A percentile compares a stretch with the other conserved stretches of the same genome.
Evolutionary conservation across 495 filamentous ascomycete species (phyloP).

Genomic region (Aspergillus asperescens): DNA sequence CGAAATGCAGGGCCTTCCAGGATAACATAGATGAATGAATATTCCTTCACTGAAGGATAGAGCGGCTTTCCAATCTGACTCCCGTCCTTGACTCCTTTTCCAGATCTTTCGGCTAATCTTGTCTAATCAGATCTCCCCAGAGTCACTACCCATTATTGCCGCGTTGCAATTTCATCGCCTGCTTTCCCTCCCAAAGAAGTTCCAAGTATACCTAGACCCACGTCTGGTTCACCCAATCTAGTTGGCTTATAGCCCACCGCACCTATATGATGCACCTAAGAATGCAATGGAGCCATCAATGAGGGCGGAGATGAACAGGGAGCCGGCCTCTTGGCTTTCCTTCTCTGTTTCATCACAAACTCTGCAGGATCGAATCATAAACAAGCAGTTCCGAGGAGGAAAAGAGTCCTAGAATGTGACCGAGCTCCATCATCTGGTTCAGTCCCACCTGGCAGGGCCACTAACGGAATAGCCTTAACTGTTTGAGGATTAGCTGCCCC

Average conservation of each 20-base stretch:
- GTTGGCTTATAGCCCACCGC: background rate
- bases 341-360: slow-evolving; percentile 8
- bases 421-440: background rate
- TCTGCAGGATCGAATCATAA: background rate
- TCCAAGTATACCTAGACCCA: background rate
- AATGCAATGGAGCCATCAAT: slow-evolving; percentile 2
- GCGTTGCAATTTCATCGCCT: no score
- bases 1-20: background rate
- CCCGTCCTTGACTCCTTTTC: background rate
- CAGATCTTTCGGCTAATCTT: background rate
- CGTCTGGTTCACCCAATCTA: background rate
- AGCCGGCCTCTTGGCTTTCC: slow-evolving; percentile 4
- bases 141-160: background rate
- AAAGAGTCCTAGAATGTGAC: background rate
- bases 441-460: slow-evolving; percentile 7
- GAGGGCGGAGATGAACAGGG: slow-evolving; percentile 6
- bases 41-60: background rate
- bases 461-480: slow-evolving; percentile 9
- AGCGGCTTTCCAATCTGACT: background rate
- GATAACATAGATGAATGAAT: background rate
- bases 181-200: no score
- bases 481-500: slow-evolving; percentile 8
- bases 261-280: slow-evolving; percentile 4
- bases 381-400: background rate
- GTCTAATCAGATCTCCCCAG: background rate